A percentile compares a stretch with the other conserved stretches of the same genome.
Evolutionary conservation across 2,329 filamentous ascomycete species (phyloP).

Genomic region (Cladophialophora psammophila): DNA sequence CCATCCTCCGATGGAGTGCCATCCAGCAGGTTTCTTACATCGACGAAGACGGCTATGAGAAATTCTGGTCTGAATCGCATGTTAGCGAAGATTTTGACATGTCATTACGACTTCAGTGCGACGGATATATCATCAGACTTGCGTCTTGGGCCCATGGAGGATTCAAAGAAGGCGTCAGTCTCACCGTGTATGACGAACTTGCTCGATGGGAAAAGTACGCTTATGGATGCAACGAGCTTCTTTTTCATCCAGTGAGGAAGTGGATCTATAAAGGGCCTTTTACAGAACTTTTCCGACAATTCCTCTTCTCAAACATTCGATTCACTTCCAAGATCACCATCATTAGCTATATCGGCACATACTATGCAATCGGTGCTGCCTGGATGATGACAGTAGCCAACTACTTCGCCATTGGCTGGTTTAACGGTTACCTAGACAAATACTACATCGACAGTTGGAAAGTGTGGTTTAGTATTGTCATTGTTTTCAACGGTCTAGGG

Average conservation of each 20-base stretch:
- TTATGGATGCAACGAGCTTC: constrained; percentile 81
- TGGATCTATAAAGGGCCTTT: constrained; percentile 79
- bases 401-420: constrained; percentile 76
- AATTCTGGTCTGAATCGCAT: constrained; percentile 77
- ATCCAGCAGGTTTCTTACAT: constrained; percentile 65
- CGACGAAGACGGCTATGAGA: constrained; percentile 54
- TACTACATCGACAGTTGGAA: constrained; percentile 73
- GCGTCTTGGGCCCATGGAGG: constrained; percentile 72
- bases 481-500: constrained; percentile 71
- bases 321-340: constrained; percentile 72
- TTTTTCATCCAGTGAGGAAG: constrained; percentile 78
- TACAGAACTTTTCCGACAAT: constrained; percentile 77
- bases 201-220: constrained; percentile 88
- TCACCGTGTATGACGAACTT: constrained; percentile 84
- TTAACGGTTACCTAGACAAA: constrained; percentile 70
- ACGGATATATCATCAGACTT: constrained; percentile 72
- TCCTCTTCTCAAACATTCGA: constrained; percentile 71
- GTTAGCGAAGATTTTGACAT: constrained; percentile 83
- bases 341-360: constrained; percentile 73
- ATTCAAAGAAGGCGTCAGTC: constrained; percentile 80
- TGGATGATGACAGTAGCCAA: constrained; percentile 72
- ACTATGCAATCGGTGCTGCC: constrained; percentile 74
- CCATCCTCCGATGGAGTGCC: constrained; percentile 73
- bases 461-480: constrained; percentile 67
- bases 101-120: constrained; percentile 72